Conservation (phyloP, 768 basidiomycete genomes). For the Butyriboletus loyo region DNA sequence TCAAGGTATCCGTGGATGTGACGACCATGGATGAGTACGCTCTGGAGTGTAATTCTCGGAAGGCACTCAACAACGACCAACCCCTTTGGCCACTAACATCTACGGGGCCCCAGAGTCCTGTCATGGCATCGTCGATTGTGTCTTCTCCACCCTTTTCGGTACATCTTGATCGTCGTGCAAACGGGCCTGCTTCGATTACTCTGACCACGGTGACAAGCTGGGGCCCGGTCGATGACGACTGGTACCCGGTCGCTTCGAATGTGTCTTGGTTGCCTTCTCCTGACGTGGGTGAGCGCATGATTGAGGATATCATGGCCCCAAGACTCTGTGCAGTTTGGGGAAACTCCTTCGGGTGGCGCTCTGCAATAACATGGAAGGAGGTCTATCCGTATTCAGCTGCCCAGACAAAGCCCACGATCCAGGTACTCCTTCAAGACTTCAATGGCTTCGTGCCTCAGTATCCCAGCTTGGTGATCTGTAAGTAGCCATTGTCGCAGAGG, state of each 20-base stretch:
- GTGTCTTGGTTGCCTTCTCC: slow-evolving; percentile 49
- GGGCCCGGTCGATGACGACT: slow-evolving; percentile 46
- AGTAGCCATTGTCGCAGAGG: slow-evolving; percentile 3
- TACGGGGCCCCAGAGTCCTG: slow-evolving; percentile 48
- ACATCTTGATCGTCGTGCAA: slow-evolving; percentile 49
- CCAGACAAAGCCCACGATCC: background rate
- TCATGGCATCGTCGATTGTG: slow-evolving; percentile 38
- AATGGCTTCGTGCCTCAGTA: slow-evolving; percentile 17
- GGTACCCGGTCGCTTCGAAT: slow-evolving; percentile 34
- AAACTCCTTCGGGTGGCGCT: slow-evolving; percentile 24
- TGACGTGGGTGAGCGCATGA: slow-evolving; percentile 52
- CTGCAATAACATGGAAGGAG: slow-evolving; percentile 18
- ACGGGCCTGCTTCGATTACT: slow-evolving; percentile 55
- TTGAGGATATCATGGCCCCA: slow-evolving; percentile 11
- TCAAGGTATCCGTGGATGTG: slow-evolving; percentile 6
- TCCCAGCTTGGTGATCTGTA: slow-evolving; percentile 31
- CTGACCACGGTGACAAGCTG: slow-evolving; percentile 43
- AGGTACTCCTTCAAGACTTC: slow-evolving; percentile 6
- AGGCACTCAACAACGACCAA: slow-evolving; percentile 48
- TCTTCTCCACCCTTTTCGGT: slow-evolving; percentile 48
- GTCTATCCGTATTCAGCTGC: slow-evolving; percentile 17
- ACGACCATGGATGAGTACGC: slow-evolving; percentile 26
- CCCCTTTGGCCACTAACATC: slow-evolving; percentile 68
- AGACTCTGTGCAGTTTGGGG: slow-evolving; percentile 17
- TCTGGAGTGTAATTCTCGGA: slow-evolving; percentile 4